phyloP scores from a whole-genome alignment of 371 early-diverging fungal species.

The Rhizopus delemar region DNA sequence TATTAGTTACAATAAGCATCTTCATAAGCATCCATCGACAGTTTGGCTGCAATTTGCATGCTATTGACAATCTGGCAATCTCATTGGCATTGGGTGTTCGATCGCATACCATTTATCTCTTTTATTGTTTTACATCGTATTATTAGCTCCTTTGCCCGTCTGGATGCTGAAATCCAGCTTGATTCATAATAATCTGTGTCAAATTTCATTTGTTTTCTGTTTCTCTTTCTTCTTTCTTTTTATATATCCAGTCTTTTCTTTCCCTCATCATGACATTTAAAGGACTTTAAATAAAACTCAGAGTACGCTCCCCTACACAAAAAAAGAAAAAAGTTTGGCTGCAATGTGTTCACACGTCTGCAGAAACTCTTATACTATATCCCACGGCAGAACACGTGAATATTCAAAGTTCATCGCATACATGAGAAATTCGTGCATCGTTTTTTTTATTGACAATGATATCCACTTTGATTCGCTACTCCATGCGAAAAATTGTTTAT shows the following conservation, averaged over 20 bases:
- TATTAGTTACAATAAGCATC: constrained; percentile 1
- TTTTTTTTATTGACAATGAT: constrained; percentile 2
- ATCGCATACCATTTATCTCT: not conserved
- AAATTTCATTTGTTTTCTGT: constrained; percentile 4
- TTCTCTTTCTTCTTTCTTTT: constrained; percentile 1
- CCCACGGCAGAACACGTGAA: constrained; percentile 1
- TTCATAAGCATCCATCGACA: constrained; percentile 2
- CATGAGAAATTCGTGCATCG: not conserved
- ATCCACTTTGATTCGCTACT: constrained; percentile 4
- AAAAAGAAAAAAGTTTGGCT: constrained; percentile 7
- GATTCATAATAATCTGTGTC: constrained; percentile 2
- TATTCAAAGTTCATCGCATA: not conserved
- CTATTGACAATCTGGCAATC: constrained; percentile 4
- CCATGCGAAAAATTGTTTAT: constrained; percentile 2
- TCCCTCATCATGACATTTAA: constrained; percentile 13
- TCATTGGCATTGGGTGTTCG: not conserved
- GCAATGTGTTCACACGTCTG: constrained; percentile 4
- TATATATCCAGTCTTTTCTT: constrained; percentile 9
- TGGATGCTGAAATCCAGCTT: constrained; percentile 6
- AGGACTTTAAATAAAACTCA: constrained; percentile 13
- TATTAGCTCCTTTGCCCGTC: constrained; percentile 4
- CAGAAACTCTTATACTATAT: constrained; percentile 5
- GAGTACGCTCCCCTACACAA: constrained; percentile 8
- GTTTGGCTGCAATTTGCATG: constrained; percentile 1
- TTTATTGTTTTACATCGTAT: constrained; percentile 4